Conservation (phyloP, 148 eudicot genomes). For the Spergularia bocconei region DNA sequence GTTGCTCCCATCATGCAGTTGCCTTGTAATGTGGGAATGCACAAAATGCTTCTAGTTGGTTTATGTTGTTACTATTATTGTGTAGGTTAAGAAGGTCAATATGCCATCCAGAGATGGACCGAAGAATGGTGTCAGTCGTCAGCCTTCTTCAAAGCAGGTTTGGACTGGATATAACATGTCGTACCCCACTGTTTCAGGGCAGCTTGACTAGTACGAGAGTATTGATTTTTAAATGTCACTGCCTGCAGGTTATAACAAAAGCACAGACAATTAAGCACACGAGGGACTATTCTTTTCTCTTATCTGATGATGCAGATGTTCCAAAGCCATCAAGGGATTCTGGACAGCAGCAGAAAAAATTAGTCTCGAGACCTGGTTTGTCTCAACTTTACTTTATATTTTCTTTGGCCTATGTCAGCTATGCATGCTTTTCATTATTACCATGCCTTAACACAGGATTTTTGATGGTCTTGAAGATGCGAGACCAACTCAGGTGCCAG, state of each 20-base stretch:
- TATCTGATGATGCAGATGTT: conserved; percentile 73
- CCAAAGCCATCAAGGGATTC: conserved; percentile 47
- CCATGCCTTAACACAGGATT: conserved; percentile 44
- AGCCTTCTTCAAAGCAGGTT: conserved; percentile 38
- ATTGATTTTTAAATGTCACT: background rate
- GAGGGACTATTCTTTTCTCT: conserved; percentile 85
- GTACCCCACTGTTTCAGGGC: background rate
- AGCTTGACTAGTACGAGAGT: background rate
- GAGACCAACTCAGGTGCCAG: conserved; percentile 47
- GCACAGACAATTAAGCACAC: conserved; percentile 63
- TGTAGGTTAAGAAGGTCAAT: conserved; percentile 47
- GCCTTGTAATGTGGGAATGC: background rate
- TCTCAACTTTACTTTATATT: conserved; percentile 11
- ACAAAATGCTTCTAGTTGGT: too few species aligned
- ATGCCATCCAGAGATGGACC: conserved; percentile 36
- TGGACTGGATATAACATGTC: background rate
- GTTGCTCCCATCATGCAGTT: background rate
- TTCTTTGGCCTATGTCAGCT: conserved; percentile 12
- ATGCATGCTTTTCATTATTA: conserved; percentile 36
- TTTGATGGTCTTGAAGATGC: conserved; percentile 70
- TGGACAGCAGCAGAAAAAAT: conserved; percentile 34
- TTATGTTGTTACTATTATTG: conserved; percentile 16
- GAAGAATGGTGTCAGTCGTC: conserved; percentile 35
- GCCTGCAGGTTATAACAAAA: conserved; percentile 52
- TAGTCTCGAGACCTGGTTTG: conserved; percentile 51